These are phyloP conservation scores for Conticribra guillardii DNA, from an alignment of 108 stramenopile species.

Conservation along the genomic window DNA sequence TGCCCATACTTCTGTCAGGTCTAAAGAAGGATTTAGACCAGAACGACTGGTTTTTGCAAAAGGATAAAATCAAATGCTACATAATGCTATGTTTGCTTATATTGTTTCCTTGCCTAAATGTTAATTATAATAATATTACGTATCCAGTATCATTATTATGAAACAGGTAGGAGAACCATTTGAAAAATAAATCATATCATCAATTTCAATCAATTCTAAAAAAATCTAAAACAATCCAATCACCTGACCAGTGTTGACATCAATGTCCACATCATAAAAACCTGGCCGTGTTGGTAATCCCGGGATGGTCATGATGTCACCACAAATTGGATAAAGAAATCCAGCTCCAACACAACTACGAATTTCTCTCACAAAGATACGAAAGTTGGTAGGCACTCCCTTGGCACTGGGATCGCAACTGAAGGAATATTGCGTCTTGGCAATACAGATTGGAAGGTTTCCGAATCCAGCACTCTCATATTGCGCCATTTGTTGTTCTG, in stretches of 20 bases:
- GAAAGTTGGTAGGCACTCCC: constrained; percentile 91
- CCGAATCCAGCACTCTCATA: constrained; percentile 93
- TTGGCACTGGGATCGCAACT: constrained; percentile 93
- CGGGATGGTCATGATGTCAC: constrained; percentile 99
- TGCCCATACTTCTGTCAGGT: too few species aligned
- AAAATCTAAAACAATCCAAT: constrained; percentile 92
- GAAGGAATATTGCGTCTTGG: constrained; percentile 99
- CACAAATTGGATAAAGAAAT: constrained; percentile 96
- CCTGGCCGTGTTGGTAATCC: constrained; percentile 99
- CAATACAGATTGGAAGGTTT: constrained; percentile 96
- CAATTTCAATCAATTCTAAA: too few species aligned
- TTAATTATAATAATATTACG: too few species aligned
- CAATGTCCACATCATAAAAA: constrained; percentile 98
- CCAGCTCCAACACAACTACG: constrained; percentile 97
- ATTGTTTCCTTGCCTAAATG: too few species aligned
- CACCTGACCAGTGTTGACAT: constrained; percentile 92
- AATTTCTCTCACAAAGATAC: constrained; percentile 94
- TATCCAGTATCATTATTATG: too few species aligned
- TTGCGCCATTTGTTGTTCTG: constrained; percentile 89
- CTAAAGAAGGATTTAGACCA: too few species aligned
- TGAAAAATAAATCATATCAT: too few species aligned
- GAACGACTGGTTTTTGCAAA: too few species aligned
- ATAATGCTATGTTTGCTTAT: too few species aligned
- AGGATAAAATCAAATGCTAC: too few species aligned
- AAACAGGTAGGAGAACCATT: too few species aligned